Percentiles rank a stretch among this genome's conserved stretches.
Conservation (phyloP, 495 filamentous ascomycete species). For the Haplographium delicatum region DNA sequence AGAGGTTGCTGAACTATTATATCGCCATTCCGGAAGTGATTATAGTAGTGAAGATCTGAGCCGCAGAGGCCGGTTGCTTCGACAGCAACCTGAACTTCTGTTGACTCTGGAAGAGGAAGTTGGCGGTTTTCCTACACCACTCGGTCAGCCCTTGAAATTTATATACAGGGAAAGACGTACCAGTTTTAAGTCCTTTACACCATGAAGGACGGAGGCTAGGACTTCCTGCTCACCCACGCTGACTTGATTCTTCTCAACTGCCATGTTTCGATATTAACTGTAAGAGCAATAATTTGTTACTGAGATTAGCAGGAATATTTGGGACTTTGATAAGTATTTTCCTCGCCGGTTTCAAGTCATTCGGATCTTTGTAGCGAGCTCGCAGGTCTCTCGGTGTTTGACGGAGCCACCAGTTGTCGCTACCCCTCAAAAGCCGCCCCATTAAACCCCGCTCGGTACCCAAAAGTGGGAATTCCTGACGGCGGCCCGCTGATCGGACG, state of each 20-base stretch:
- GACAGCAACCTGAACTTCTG: constrained; percentile 53
- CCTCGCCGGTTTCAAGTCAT: background rate
- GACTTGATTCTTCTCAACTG: background rate
- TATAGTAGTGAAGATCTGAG: constrained; percentile 65
- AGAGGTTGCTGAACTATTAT: constrained; percentile 59
- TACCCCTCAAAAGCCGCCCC: constrained; percentile 1
- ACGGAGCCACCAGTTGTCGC: constrained; percentile 2
- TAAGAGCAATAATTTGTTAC: too few relatives aligned
- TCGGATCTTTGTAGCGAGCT: background rate
- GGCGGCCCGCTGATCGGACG: constrained; percentile 23
- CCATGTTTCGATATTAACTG: background rate
- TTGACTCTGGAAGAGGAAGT: constrained; percentile 35
- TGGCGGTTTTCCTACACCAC: constrained; percentile 26
- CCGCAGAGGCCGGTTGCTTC: constrained; percentile 61
- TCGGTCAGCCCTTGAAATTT: constrained; percentile 1
- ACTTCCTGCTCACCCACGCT: constrained; percentile 24
- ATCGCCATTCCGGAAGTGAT: constrained; percentile 61
- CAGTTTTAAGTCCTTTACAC: constrained; percentile 59
- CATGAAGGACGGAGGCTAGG: constrained; percentile 64
- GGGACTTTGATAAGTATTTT: too few relatives aligned
- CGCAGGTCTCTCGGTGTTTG: constrained; percentile 10
- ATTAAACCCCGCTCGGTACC: background rate
- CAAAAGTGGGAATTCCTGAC: too few relatives aligned
- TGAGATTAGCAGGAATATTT: too few relatives aligned
- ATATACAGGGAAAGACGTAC: constrained; percentile 13